Percentiles rank a stretch among this genome's conserved stretches.
Evolutionary conservation across 2,329 filamentous ascomycete genomes (phyloP).

Genomic region (Orbilia ellipsospora): DNA sequence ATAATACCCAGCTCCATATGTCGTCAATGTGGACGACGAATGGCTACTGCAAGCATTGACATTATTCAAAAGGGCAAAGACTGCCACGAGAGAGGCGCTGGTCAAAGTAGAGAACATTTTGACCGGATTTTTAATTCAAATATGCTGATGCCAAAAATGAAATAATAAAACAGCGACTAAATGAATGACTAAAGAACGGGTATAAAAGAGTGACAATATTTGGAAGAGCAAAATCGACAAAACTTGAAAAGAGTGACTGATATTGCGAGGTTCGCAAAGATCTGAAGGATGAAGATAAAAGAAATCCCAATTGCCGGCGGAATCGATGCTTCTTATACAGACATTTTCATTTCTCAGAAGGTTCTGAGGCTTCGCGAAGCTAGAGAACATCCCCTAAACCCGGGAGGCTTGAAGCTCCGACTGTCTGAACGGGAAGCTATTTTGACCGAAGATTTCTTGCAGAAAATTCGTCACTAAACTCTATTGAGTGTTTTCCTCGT

Average conservation of each 20-base stretch:
- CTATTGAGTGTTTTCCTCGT: constrained; percentile 14
- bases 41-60: constrained; percentile 6
- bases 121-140: constrained; percentile 1
- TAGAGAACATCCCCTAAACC: background rate
- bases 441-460: constrained; percentile 30
- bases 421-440: constrained; percentile 21
- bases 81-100: constrained; percentile 17
- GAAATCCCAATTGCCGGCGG: background rate
- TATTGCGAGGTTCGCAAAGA: constrained; percentile 31
- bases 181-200: constrained; percentile 18
- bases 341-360: background rate
- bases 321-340: constrained; percentile 23
- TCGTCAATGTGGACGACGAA: background rate
- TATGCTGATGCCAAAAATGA: constrained; percentile 1
- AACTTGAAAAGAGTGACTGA: constrained; percentile 45
- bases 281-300: constrained; percentile 27
- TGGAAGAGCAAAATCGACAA: constrained; percentile 21
- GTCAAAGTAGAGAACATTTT: constrained; percentile 39
- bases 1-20: background rate
- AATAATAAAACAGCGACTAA: constrained; percentile 11
- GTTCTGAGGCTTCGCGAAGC: no score
- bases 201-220: constrained; percentile 41
- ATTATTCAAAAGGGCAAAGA: constrained; percentile 28
- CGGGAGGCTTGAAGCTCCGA: background rate
- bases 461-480: background rate